These are phyloP conservation scores for Ustilago curta DNA, from an alignment of 1,284 basidiomycete genomes.

Conservation along the genomic window DNA sequence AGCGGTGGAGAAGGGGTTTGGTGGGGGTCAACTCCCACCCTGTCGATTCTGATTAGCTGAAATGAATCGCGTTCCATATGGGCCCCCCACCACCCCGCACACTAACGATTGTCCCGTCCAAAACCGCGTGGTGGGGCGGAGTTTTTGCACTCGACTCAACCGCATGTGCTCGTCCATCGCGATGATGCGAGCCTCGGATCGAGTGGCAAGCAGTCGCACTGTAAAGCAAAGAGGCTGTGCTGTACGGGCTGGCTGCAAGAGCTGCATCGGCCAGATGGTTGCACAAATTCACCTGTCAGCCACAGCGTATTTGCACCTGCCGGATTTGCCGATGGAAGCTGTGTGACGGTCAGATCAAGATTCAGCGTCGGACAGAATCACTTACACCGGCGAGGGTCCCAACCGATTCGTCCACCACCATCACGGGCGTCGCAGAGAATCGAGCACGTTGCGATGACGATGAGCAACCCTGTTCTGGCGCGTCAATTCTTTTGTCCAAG, in stretches of 20 bases:
- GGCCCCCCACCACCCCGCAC: too few relatives aligned
- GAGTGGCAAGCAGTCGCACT: neutral
- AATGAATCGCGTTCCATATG: too few relatives aligned
- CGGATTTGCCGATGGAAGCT: conserved; percentile 1
- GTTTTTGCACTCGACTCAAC: neutral
- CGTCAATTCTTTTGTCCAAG: too few relatives aligned
- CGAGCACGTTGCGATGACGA: too few relatives aligned
- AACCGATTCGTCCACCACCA: too few relatives aligned
- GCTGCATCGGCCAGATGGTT: neutral
- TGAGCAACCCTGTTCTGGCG: too few relatives aligned
- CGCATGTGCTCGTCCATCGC: neutral
- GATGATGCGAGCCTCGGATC: too few relatives aligned
- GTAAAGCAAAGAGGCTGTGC: neutral
- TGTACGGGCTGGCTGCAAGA: neutral
- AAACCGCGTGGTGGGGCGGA: conserved; percentile 1
- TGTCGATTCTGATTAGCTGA: too few relatives aligned
- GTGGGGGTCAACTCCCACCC: neutral
- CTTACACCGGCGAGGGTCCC: too few relatives aligned
- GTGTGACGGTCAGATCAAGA: neutral
- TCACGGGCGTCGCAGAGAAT: too few relatives aligned
- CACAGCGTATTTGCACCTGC: neutral
- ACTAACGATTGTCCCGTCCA: too few relatives aligned
- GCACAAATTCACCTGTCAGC: neutral
- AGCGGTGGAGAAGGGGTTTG: neutral
- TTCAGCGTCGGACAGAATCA: too few relatives aligned